Base-by-base conservation (phyloP, 208 protist species). In the Leishmania guyanensis region DNA sequence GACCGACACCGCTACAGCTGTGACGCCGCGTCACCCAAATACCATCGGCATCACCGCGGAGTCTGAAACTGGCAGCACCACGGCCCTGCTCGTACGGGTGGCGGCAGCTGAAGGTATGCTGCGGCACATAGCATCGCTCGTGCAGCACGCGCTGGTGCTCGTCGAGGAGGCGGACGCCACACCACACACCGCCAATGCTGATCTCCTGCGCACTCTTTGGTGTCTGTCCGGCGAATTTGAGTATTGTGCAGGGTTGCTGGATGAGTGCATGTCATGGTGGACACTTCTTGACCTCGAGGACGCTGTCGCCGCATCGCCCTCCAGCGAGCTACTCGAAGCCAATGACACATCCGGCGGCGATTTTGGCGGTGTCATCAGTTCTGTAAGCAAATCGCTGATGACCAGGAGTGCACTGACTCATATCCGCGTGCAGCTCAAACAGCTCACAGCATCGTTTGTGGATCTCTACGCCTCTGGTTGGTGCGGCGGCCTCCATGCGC, bases 261-360 rank as follows among this genome's bases (percentile, higher is more conserved):
- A 85, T 62, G 82, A 81, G 62, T 74, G 64, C 46, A 48, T 60
- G 39, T 72, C 64, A 29, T 81, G 70, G 72, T 81, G 77, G 77
- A 78, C 71, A 46, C 51, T 72, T 29, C 73, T 85, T 9, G 65
- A 81, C 53, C 71, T 85, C 29, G 77, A 85, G 26, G 75, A 39
- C 51, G 33, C 76, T 1, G 60, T 65, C 39, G 56, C 54, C 43
- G 29, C 46, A 2, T 10, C 69, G 8, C 46, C 69, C 17, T 5
- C 69, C 26, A 73, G 69, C 26, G 46, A 73, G 46, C 69, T 54
- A 51, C 46, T 54, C 10, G 14, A 54, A 16, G 16, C 12, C 66
- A 60, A 14, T 46, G 51, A 39, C 43, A 1, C 65, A 51, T 56
- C 51, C 10, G 17, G 53, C 58, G 16, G 39, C 8, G n/a, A 73